phyloP scores from a whole-genome alignment of 805 yeast species.

The Ogataea corticis region DNA sequence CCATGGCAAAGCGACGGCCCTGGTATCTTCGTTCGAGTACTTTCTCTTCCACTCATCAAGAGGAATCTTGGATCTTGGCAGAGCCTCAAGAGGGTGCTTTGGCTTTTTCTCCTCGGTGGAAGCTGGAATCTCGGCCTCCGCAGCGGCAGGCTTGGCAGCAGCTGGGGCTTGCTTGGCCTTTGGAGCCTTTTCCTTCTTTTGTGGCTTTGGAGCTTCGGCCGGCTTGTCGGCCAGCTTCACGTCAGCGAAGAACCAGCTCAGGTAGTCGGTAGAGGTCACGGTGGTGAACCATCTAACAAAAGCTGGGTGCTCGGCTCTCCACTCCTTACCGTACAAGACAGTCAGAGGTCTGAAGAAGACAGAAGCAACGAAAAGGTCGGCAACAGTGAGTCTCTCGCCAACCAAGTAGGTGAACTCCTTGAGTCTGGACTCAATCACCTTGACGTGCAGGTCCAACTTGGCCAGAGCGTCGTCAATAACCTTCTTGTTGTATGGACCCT shows the following conservation, averaged over 20 bases:
- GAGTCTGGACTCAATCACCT: constrained; percentile 56
- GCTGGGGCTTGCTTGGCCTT: constrained; percentile 34
- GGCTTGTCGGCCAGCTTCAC: constrained; percentile 65
- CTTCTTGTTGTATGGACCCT: constrained; percentile 76
- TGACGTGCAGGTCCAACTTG: constrained; percentile 39
- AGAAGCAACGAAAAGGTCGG: constrained; percentile 46
- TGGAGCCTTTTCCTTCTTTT: constrained; percentile 67
- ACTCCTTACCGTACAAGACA: constrained; percentile 46
- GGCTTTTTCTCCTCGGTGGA: constrained; percentile 62
- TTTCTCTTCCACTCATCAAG: constrained; percentile 95
- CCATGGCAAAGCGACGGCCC: constrained; percentile 92
- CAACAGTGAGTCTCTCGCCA: constrained; percentile 47
- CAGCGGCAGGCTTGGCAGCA: constrained; percentile 30
- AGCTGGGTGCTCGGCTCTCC: constrained; percentile 52
- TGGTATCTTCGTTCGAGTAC: constrained; percentile 97
- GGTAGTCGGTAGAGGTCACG: constrained; percentile 46
- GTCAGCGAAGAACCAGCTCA: constrained; percentile 50
- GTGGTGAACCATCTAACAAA: constrained; percentile 53
- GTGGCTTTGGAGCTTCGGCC: constrained; percentile 64
- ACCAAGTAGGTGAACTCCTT: constrained; percentile 45
- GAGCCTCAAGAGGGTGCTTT: constrained; percentile 86
- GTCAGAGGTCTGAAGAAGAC: constrained; percentile 49
- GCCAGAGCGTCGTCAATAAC: constrained; percentile 35
- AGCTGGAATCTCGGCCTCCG: constrained; percentile 41
- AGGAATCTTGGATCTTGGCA: constrained; percentile 68